phyloP scores from a whole-genome alignment of 75 land plant species.

The Cupressus sempervirens region DNA sequence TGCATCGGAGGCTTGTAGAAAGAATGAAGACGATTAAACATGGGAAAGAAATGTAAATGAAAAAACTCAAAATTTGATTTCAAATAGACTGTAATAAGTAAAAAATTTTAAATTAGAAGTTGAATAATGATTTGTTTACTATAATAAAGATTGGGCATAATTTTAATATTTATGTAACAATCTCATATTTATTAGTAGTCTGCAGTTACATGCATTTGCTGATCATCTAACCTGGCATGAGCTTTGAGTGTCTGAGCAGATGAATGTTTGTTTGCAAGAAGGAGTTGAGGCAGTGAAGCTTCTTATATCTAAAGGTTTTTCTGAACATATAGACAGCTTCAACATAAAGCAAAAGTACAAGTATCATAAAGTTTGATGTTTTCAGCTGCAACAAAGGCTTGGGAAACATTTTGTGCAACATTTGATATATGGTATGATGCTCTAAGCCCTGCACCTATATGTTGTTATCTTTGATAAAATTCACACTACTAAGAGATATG shows the following conservation, averaged over 20 bases:
- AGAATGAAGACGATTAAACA: background rate
- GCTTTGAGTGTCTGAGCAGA: slow-evolving; percentile 19
- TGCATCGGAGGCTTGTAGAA: background rate
- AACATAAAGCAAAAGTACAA: slow-evolving; percentile 65
- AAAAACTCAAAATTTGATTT: slow-evolving; percentile 4
- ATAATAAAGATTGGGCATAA: background rate
- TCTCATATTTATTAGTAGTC: background rate
- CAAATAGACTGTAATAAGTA: background rate
- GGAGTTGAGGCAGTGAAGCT: slow-evolving; percentile 49
- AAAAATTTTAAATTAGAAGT: background rate
- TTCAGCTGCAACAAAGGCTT: background rate
- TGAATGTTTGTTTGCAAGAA: slow-evolving; percentile 52
- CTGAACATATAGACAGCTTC: slow-evolving; percentile 34
- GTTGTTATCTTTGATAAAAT: background rate
- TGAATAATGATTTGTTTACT: background rate
- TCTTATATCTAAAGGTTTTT: slow-evolving; percentile 45
- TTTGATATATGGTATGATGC: background rate
- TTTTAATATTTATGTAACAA: background rate
- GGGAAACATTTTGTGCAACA: background rate
- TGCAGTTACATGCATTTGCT: background rate
- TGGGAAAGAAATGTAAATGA: background rate
- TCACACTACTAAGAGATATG: background rate
- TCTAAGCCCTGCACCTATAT: background rate
- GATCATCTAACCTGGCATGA: background rate
- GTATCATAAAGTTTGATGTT: slow-evolving; percentile 41